These are phyloP conservation scores for Trametes cingulata DNA, from an alignment of 768 basidiomycete species.

Conservation along the genomic window DNA sequence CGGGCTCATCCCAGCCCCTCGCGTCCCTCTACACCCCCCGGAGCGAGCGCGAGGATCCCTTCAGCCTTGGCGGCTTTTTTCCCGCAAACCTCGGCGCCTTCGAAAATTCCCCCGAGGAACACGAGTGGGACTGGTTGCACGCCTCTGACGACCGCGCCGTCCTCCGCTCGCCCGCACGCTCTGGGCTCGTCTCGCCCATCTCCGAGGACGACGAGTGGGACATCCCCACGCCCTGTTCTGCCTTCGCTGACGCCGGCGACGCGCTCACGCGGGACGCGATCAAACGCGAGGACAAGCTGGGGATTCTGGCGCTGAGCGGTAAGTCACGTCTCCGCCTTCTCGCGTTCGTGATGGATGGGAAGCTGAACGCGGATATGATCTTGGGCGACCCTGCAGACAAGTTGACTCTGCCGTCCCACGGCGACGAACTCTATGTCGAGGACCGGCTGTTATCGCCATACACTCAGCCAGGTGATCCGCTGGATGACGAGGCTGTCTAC, in stretches of 20 bases:
- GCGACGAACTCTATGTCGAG: constrained; percentile 15
- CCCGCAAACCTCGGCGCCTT: constrained; percentile 34
- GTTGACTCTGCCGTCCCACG: constrained; percentile 19
- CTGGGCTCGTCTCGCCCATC: constrained; percentile 23
- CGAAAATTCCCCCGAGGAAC: constrained; percentile 8
- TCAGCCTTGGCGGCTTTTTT: constrained; percentile 51
- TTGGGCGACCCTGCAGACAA: constrained; percentile 8
- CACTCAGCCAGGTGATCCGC: constrained; percentile 33
- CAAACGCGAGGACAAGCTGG: constrained; percentile 50
- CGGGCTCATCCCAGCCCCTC: constrained; percentile 12
- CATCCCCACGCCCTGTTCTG: constrained; percentile 28
- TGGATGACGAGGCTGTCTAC: constrained; percentile 42
- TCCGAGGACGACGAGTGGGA: constrained; percentile 25
- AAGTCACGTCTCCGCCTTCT: not conserved
- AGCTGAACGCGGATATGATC: not conserved
- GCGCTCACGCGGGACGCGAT: constrained; percentile 41
- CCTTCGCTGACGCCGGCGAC: constrained; percentile 35
- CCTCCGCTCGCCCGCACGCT: constrained; percentile 10
- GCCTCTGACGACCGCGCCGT: constrained; percentile 26
- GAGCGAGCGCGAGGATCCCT: constrained; percentile 44
- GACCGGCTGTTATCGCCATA: constrained; percentile 39
- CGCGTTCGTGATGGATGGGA: not conserved
- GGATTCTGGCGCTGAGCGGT: constrained; percentile 49
- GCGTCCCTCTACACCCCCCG: constrained; percentile 22
- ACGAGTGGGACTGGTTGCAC: constrained; percentile 46